Conservation (phyloP, 768 basidiomycete species). For the Leccinum subtestaceum region DNA sequence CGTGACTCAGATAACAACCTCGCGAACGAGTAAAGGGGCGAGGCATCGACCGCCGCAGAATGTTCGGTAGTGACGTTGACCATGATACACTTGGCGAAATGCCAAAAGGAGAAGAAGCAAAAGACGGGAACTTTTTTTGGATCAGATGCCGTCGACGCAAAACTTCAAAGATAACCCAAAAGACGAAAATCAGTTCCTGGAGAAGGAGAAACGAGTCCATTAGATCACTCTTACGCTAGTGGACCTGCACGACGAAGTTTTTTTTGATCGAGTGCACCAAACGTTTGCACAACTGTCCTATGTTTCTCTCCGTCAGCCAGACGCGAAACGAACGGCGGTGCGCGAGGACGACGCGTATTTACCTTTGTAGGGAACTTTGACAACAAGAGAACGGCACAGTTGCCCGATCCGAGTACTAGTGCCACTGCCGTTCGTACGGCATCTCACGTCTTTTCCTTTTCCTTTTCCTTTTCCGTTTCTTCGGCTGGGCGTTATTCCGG, state of each 20-base stretch:
- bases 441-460: not conserved
- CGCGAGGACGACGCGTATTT: not conserved
- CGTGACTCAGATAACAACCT: not conserved
- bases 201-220: not conserved
- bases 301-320: not conserved
- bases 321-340: not conserved
- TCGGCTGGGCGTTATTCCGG: not conserved
- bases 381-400: too few relatives aligned
- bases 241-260: not conserved
- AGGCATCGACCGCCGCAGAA: not conserved
- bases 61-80: conserved; percentile 24
- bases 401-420: not conserved
- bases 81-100: conserved; percentile 18
- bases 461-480: not conserved
- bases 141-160: not conserved
- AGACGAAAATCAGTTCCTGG: not conserved
- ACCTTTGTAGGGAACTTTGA: not conserved
- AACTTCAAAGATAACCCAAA: not conserved
- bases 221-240: not conserved
- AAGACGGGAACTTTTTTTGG: not conserved
- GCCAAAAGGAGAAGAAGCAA: not conserved
- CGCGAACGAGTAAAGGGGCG: not conserved
- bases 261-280: not conserved
- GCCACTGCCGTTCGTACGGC: not conserved
- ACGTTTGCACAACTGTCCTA: not conserved